These are phyloP conservation scores for Apiospora phragmitis DNA, from an alignment of 2,329 filamentous ascomycete species.

Conservation along the genomic window DNA sequence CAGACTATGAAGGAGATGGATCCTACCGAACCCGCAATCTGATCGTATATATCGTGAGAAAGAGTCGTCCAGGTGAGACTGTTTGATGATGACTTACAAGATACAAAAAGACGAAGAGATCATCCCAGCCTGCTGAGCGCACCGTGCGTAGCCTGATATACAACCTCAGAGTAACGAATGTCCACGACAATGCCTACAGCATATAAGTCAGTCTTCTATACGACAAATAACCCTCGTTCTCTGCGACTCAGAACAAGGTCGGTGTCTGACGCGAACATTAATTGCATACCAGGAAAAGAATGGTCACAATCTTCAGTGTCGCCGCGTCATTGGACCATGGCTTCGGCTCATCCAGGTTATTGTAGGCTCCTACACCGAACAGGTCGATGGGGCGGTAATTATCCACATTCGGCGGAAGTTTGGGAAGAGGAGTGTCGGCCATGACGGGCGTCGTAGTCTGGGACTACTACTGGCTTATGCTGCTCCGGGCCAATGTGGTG, in stretches of 20 bases:
- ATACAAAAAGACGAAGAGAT: conserved; percentile 36
- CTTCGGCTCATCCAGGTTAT: conserved; percentile 15
- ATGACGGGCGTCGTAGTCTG: not conserved
- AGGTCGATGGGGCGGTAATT: conserved; percentile 13
- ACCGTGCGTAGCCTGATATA: conserved; percentile 28
- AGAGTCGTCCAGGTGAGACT: not conserved
- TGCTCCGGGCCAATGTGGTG: not conserved
- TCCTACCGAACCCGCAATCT: conserved; percentile 28
- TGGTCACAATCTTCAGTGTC: conserved; percentile 10
- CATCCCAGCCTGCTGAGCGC: conserved; percentile 34
- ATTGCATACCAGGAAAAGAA: conserved; percentile 15
- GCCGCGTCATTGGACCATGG: conserved; percentile 15
- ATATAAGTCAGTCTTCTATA: not conserved
- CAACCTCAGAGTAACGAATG: conserved; percentile 28
- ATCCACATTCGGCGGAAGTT: not conserved
- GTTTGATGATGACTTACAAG: conserved; percentile 23
- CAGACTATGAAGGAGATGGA: conserved; percentile 24
- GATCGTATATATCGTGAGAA: conserved; percentile 11
- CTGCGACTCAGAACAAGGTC: not conserved
- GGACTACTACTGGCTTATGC: too few species aligned
- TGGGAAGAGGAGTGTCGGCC: not conserved
- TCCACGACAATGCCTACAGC: conserved; percentile 26
- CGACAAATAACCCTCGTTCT: not conserved
- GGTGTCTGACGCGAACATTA: not conserved
- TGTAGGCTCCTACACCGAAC: conserved; percentile 10